Base-by-base conservation (phyloP, 2,329 filamentous ascomycete genomes). In the Aureobasidium melanogenum region DNA sequence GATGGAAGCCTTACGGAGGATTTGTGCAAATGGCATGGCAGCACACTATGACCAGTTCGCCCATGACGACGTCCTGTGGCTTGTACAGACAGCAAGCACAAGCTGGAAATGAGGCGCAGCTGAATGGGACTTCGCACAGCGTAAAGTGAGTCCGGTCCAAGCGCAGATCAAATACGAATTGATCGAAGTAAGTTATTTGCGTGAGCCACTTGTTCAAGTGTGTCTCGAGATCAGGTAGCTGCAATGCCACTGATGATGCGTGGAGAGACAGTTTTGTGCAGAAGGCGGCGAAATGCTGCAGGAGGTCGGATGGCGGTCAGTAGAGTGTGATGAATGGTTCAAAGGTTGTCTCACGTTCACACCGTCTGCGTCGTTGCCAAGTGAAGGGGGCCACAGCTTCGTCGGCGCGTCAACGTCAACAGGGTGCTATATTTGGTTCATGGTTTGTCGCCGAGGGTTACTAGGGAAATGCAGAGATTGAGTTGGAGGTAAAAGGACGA, bases 1-100 rank as follows among this genome's bases (percentile, higher is more conserved):
- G 5, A 34, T 15, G 34, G 38, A 26, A 32, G 30, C 32, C 59
- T 55, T 55, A 61, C 59, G n/a, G 38, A 10, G 48, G 17, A 46
- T 61, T 17, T 17, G 41, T 55, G 50, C 59, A 95, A 62, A 93
- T 89, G 30, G 85, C 88, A 74, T 96, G 91, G 71, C 91, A 92
- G 77, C 90, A 94, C 55, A 95, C 87, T 51, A 95, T 76, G 56
- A 95, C 83, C 12, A 95, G 80, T 65, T 89, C 69, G 14, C 24
- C 56, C 56, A 59, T 59, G 22, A 15, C 46, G 52, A 34, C 36
- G 38, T 41, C 12, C 17, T n/a, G 51, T 19, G 38, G 39, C 22
- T 17, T 41, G 19, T 54, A 56, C 38, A 44, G 38, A 56, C 9
- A 28, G 12, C 52, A 32, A 44, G n/a, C 26, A 32, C 8, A 24